phyloP scores from a whole-genome alignment of 139 green algal species.

The Closterium sp. region DNA sequence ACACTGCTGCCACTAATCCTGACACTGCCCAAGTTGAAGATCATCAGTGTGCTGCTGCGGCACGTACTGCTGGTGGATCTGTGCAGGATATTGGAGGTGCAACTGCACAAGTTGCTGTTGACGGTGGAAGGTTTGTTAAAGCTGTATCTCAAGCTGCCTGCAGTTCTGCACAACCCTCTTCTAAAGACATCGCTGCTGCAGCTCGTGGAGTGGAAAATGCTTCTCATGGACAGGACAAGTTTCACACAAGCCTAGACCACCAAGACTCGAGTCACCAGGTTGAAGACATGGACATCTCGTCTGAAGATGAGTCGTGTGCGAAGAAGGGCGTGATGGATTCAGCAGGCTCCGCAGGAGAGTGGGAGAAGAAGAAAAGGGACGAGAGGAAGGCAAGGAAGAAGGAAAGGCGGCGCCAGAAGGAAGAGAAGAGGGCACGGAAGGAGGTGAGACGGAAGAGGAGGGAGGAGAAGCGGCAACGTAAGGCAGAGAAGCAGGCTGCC shows the following conservation, averaged over 20 bases:
- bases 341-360: background rate
- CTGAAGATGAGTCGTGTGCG: background rate
- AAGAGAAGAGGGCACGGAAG: background rate
- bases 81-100: background rate
- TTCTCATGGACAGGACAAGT: background rate
- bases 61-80: background rate
- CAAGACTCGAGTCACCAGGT: background rate
- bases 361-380: background rate
- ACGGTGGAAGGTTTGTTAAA: background rate
- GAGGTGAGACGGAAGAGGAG: background rate
- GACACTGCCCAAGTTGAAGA: background rate
- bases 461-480: background rate
- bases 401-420: background rate
- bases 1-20: background rate
- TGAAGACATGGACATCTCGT: background rate
- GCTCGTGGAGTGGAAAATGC: background rate
- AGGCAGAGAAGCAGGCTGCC: background rate
- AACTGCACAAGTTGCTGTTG: background rate
- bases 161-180: background rate
- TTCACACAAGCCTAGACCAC: background rate
- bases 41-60: background rate
- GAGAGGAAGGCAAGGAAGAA: background rate
- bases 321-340: background rate
- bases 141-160: background rate
- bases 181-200: background rate